Evolutionary conservation across 495 filamentous ascomycete genomes (phyloP).

Genomic region (Hypoxylon trugodes): DNA sequence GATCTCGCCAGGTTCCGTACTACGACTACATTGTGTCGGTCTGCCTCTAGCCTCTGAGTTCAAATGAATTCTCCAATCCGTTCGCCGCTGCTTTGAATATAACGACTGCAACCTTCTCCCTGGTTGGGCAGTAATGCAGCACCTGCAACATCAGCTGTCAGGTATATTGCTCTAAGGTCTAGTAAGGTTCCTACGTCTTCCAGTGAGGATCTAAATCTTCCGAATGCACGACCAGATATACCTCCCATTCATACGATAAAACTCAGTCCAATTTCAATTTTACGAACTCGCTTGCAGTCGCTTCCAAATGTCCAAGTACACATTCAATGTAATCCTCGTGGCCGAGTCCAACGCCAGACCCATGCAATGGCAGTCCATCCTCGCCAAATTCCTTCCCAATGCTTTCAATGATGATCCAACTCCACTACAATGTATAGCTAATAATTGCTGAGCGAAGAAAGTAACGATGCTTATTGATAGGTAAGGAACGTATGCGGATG

Average conservation of each 20-base stretch:
- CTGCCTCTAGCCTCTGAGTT: neutral
- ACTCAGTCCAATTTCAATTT: constrained; percentile 1
- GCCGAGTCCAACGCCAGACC: constrained; percentile 28
- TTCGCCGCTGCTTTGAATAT: neutral
- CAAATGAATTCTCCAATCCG: constrained; percentile 1
- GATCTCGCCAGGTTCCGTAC: constrained; percentile 7
- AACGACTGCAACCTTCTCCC: constrained; percentile 6
- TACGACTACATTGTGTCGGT: constrained; percentile 13
- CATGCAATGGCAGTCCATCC: constrained; percentile 28
- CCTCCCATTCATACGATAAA: neutral
- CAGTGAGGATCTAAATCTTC: constrained; percentile 8
- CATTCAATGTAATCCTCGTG: constrained; percentile 7
- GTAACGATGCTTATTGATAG: neutral
- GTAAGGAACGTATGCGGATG: neutral
- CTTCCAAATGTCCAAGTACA: constrained; percentile 15
- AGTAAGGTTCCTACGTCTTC: constrained; percentile 12
- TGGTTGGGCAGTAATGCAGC: constrained; percentile 33
- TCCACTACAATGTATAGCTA: constrained; percentile 13
- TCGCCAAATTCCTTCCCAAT: constrained; percentile 22
- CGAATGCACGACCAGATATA: constrained; percentile 3
- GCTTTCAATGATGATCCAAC: constrained; percentile 4
- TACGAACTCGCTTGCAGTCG: neutral
- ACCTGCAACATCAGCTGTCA: constrained; percentile 21
- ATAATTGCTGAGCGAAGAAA: constrained; percentile 1
- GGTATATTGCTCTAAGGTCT: neutral